Base-by-base conservation (phyloP, 371 early-diverging fungal genomes). In the Dinochytrium kinnereticum region DNA sequence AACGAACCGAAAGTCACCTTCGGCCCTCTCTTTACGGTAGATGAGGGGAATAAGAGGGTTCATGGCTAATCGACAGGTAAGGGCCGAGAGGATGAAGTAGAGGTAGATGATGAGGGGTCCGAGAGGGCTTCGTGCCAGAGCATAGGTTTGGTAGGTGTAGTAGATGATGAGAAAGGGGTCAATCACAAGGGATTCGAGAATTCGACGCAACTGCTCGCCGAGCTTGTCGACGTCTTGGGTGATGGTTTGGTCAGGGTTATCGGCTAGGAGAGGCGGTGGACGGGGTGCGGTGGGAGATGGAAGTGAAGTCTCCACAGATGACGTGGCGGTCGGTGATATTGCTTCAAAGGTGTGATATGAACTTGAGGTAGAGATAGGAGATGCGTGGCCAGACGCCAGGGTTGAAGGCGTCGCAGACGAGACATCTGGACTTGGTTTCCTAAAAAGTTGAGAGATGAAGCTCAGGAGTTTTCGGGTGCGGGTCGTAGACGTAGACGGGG, bases 191-290 rank as follows among this genome's bases (percentile, higher is more conserved):
- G 88, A 84, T 28, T 92, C 85, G n/a, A 91, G 72, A 36, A 94
- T 87, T 24, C 86, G 76, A 1, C 88, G 84, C 17, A 91, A 66
- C 73, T 68, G 76, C 15, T 86, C 87, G 7, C 93, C 71, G 51
- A 97, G 88, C 70, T 91, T 91, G 73, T 93, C 95, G 17, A 94
- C 87, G 79, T 97, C 97, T 76, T 95, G 94, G 2, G 96, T 87
- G 51, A 96, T 93, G 7, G 96, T 91, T 79, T 95, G 95, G 77
- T 97, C 96, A 1, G 83, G 82, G 59, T 84, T 84, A 2, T 91
- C 91, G 55, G 37, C 37, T 64, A 59, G 49, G 36, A 37, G 17
- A 28, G 28, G 51, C 59, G 38, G 24, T n/a, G n/a, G n/a, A n/a
- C n/a, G n/a, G 19, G 44, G 44, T 7, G 44, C 44, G 19, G 44